Percentiles rank a stretch among this genome's conserved stretches.
phyloP scores from a whole-genome alignment of 1,284 basidiomycete species.

The Ganoderma sinense region DNA sequence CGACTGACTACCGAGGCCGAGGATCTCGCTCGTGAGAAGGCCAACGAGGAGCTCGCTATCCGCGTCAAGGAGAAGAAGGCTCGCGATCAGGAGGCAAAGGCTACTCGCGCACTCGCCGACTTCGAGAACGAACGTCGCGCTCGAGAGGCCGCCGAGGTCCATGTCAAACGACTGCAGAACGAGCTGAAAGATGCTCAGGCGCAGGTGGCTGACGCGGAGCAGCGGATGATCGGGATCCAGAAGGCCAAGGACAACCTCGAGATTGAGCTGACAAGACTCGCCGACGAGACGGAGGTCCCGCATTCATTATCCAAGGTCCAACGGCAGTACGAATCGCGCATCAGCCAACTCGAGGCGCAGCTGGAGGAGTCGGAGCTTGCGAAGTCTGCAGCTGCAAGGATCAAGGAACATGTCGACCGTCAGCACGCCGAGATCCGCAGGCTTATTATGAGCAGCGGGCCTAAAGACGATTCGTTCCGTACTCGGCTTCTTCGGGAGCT shows the following conservation, averaged over 20 bases:
- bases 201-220: slow-evolving; percentile 60
- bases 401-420: slow-evolving; percentile 69
- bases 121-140: slow-evolving; percentile 70
- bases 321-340: slow-evolving; percentile 71
- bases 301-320: slow-evolving; percentile 66
- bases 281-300: slow-evolving; percentile 63
- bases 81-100: slow-evolving; percentile 66
- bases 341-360: slow-evolving; percentile 70
- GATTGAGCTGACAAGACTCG: slow-evolving; percentile 71
- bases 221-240: slow-evolving; percentile 60
- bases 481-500: slow-evolving; percentile 74
- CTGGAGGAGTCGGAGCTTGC: slow-evolving; percentile 64
- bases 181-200: slow-evolving; percentile 63
- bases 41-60: slow-evolving; percentile 74
- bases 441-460: slow-evolving; percentile 63
- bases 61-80: slow-evolving; percentile 73
- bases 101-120: slow-evolving; percentile 61
- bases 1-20: slow-evolving; percentile 86
- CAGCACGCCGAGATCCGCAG: slow-evolving; percentile 77
- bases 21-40: slow-evolving; percentile 81
- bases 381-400: slow-evolving; percentile 57
- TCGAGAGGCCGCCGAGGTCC: slow-evolving; percentile 70
- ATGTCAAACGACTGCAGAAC: slow-evolving; percentile 62
- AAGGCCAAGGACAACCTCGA: slow-evolving; percentile 75
- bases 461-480: slow-evolving; percentile 70